These are phyloP conservation scores for Claviceps spartinae DNA, from an alignment of 2,329 filamentous ascomycete species.

Conservation along the genomic window DNA sequence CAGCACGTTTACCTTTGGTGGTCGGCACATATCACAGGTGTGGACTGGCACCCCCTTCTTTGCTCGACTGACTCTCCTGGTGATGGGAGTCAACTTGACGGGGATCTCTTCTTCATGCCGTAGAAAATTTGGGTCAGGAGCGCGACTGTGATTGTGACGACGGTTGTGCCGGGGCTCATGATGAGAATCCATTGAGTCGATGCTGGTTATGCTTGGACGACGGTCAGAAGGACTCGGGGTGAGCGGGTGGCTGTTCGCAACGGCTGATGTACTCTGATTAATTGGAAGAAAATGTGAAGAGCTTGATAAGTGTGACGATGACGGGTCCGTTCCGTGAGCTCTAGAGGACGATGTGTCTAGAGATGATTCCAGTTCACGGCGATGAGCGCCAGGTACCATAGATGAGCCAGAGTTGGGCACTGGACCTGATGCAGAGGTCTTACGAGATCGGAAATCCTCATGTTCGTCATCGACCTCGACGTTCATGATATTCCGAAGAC, in stretches of 20 bases:
- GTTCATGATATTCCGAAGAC: constrained; percentile 44
- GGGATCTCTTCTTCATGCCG: constrained; percentile 22
- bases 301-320: constrained; percentile 10
- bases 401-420: constrained; percentile 19
- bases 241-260: constrained; percentile 16
- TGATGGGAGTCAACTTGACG: constrained; percentile 42
- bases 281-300: constrained; percentile 14
- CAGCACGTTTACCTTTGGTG: constrained; percentile 30
- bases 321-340: constrained; percentile 22
- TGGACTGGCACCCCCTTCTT: constrained; percentile 48
- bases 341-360: constrained; percentile 18
- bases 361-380: constrained; percentile 9
- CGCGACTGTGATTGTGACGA: constrained; percentile 9
- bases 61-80: constrained; percentile 41
- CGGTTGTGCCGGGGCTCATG: constrained; percentile 12
- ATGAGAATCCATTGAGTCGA: constrained; percentile 34
- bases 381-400: constrained; percentile 15
- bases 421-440: constrained; percentile 25
- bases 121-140: constrained; percentile 19
- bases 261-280: constrained; percentile 11
- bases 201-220: constrained; percentile 31
- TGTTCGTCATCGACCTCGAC: constrained; percentile 37
- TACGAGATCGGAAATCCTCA: constrained; percentile 27
- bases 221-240: constrained; percentile 13
- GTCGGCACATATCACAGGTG: constrained; percentile 36